A percentile compares a stretch with the other conserved stretches of the same genome.
phyloP scores from a whole-genome alignment of 2,329 filamentous ascomycete species.

The Fusarium austroafricanum region DNA sequence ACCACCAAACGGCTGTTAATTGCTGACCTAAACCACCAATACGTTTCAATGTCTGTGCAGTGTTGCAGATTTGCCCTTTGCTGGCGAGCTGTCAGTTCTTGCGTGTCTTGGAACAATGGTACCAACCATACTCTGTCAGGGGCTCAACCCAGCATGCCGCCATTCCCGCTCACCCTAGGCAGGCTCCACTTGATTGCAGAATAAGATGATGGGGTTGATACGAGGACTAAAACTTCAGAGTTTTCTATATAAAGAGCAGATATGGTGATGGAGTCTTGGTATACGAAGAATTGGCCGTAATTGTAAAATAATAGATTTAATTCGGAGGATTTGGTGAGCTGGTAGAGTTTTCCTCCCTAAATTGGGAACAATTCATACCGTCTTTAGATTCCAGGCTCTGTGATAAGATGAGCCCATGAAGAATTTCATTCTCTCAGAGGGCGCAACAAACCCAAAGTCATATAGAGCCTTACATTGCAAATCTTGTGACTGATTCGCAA shows the following conservation, averaged over 20 bases:
- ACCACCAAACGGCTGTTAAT: not conserved
- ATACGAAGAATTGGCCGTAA: not conserved
- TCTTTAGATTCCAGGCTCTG: not conserved
- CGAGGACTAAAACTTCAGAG: conserved; percentile 2
- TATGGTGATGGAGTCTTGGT: not conserved
- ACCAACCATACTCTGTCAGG: not conserved
- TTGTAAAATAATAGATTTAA: not conserved
- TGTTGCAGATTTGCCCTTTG: not conserved
- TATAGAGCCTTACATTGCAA: not conserved
- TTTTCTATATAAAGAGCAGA: not conserved
- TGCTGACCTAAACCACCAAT: conserved; percentile 4
- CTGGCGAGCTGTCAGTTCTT: conserved; percentile 13
- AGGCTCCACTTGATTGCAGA: conserved; percentile 26
- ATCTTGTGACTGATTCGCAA: not conserved
- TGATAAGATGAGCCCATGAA: not conserved
- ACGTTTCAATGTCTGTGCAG: not conserved
- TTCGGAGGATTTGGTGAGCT: no score
- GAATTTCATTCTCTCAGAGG: no score
- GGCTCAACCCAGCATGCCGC: conserved; percentile 16
- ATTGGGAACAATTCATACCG: not conserved
- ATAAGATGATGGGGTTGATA: conserved; percentile 13
- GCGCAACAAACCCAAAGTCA: not conserved
- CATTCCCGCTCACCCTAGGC: conserved; percentile 22
- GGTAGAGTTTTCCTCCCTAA: not conserved
- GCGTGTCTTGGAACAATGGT: conserved; percentile 3